A percentile compares a stretch with the other conserved stretches of the same genome.
phyloP scores from a whole-genome alignment of 768 basidiomycete genomes.

The Gloeophyllum trabeum region DNA sequence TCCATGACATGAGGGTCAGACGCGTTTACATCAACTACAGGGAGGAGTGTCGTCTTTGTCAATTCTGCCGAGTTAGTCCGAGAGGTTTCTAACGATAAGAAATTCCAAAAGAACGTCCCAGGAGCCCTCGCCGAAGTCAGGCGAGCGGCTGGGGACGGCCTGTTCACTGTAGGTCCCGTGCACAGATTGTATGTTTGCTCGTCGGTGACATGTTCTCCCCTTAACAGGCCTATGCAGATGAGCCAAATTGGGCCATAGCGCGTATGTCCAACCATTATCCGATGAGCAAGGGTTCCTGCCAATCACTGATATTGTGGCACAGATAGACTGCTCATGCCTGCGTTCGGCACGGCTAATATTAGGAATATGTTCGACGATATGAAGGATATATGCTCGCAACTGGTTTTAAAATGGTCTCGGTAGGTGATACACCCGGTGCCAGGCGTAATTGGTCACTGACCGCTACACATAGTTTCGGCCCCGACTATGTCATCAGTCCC shows the following conservation, averaged over 20 bases:
- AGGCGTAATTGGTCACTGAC: neutral
- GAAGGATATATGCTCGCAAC: conserved; percentile 31
- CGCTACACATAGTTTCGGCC: conserved; percentile 26
- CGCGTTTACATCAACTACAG: conserved; percentile 8
- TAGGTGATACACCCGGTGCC: conserved; percentile 6
- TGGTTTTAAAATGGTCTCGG: conserved; percentile 33
- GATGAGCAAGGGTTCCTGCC: neutral
- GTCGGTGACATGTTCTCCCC: conserved; percentile 1
- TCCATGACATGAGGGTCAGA: neutral
- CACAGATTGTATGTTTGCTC: neutral
- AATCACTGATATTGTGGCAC: neutral
- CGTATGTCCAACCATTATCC: conserved; percentile 27
- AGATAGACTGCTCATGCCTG: conserved; percentile 29
- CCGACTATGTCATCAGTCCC: conserved; percentile 27
- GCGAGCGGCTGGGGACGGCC: conserved; percentile 26
- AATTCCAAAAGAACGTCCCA: conserved; percentile 26
- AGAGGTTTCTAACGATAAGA: conserved; percentile 30
- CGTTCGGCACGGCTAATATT: conserved; percentile 29
- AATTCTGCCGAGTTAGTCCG: conserved; percentile 25
- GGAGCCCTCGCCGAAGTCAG: conserved; percentile 24
- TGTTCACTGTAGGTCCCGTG: conserved; percentile 25
- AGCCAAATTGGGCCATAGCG: conserved; percentile 35
- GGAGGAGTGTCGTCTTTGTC: conserved; percentile 16
- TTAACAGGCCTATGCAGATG: conserved; percentile 23
- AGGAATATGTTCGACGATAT: conserved; percentile 36